A percentile compares a stretch with the other conserved stretches of the same genome.
Conservation (phyloP, 345 rosid species). For the Eucalyptus curtisii region DNA sequence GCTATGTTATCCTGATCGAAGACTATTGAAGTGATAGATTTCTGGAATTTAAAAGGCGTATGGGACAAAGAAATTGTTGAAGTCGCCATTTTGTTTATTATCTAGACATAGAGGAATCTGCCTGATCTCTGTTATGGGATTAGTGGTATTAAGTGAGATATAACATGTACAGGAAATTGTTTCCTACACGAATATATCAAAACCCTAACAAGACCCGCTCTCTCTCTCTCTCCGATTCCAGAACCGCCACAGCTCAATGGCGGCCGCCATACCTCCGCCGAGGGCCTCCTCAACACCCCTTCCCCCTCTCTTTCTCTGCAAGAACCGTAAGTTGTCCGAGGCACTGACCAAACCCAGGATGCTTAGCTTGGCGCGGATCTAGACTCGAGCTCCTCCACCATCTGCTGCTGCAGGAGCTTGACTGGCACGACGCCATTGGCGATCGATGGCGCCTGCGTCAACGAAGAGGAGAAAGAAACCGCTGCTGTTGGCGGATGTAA, state of each 20-base stretch:
- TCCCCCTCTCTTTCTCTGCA: background rate
- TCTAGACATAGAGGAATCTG: too few relatives aligned
- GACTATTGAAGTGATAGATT: too few relatives aligned
- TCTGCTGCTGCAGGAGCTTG: background rate
- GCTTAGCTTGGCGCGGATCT: background rate
- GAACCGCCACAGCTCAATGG: background rate
- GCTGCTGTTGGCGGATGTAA: too few relatives aligned
- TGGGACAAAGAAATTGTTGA: too few relatives aligned
- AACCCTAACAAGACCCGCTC: background rate
- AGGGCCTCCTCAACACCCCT: background rate
- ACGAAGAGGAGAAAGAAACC: too few relatives aligned
- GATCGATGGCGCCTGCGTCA: too few relatives aligned
- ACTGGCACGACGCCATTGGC: background rate
- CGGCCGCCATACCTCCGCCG: background rate
- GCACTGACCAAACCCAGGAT: background rate
- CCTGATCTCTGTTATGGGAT: background rate
- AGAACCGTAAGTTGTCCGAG: background rate
- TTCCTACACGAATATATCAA: background rate
- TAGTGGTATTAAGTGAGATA: background rate
- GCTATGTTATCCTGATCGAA: background rate
- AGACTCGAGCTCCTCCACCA: background rate
- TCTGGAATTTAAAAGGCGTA: too few relatives aligned
- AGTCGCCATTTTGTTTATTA: too few relatives aligned
- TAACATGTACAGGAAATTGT: background rate
- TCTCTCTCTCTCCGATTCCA: background rate